Base-by-base conservation (phyloP, 2,329 filamentous ascomycete genomes). In the Corniculantispora saksenae region DNA sequence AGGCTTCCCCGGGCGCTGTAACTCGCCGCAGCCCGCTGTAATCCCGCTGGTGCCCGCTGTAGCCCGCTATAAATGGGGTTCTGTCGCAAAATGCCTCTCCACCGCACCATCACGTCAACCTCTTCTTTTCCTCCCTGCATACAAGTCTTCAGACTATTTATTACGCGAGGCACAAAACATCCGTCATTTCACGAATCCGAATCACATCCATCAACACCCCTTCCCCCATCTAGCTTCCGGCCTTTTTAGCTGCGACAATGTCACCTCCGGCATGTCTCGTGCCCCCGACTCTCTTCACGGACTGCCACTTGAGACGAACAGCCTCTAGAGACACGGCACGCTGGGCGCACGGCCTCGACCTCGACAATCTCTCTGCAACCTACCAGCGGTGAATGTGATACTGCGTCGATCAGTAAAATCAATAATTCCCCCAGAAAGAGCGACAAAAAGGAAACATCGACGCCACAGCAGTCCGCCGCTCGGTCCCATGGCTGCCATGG, bases 61-160 rank as follows among this genome's bases (percentile, higher is more conserved):
- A n/a, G 23, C 6, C 55, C 23, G 2, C 55, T 47, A 10, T 25
- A 29, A 32, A 3, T 51, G 4, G 4, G n/a, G 3, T 10, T 12
- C 48, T 19, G 13, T 19, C 12, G 5, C 13, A 6, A 50, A 29
- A 51, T 29, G 13, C 29, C 48, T 51, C 23, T 12, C 48, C 48
- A 45, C 35, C n/a, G 15, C 38, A 12, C 54, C 32, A 8, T 56
- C 54, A 27, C 23, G 38, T 58, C 25, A 13, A 58, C n/a, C 19
- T 13, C 40, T 29, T 51, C 57, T 13, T 51, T 29, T 51, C 57
- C 45, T 60, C 45, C 57, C 57, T 60, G 57, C 45, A 51, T 50
- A 40, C 27, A 32, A 10, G 32, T 32, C 10, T 5, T 6, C 32
- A 32, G 25, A 38, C 23, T 43, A 13, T 6, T 13, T 43, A 15